Base-by-base conservation (phyloP, 2,329 filamentous ascomycete genomes). In the Aureobasidium leucospermi region DNA sequence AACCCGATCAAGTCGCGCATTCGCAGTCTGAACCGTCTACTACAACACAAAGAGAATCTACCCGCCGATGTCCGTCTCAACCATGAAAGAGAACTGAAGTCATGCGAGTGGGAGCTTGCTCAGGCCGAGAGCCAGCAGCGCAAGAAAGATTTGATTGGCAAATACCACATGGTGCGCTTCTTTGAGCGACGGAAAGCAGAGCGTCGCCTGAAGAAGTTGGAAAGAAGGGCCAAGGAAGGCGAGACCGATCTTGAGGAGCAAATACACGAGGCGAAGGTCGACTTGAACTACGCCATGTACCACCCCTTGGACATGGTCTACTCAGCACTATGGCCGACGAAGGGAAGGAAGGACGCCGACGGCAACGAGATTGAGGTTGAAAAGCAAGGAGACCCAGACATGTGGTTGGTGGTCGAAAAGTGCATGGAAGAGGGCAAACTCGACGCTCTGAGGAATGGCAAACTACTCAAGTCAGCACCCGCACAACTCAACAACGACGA, bases 151-250 rank as follows among this genome's bases (percentile, higher is more conserved):
- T 89, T 92, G 82, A 90, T 92, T 63, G 79, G 79, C 53, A 88
- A 86, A 71, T 94, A 91, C 67, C 89, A 93, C 71, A 92, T 90
- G 82, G 84, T 93, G 53, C 79, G 89, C 31, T 94, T 94, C 70
- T 93, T 93, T 73, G 89, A 90, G 65, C 81, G 85, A 47, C 85
- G 88, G 72, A 90, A 89, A 72, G 86, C 86, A 16, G 79, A 79
- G 46, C 78, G 86, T 56, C 76, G 83, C 36, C 76, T 82, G 48
- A 90, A 86, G 69, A 81, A 85, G 66, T 74, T 88, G 55, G 76
- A 78, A 66, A 84, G 82, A 67, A 80, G 81, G 64, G 74, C 88
- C 41, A 74, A 79, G 16, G 70, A 77, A 1, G 55, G 55, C 42
- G 77, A 80, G 9, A 59, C 59, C 28, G 61, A 45, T 15, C 52